Evolutionary conservation across 306 rosid genomes (phyloP).

Genomic region (Cicer bijugum): DNA sequence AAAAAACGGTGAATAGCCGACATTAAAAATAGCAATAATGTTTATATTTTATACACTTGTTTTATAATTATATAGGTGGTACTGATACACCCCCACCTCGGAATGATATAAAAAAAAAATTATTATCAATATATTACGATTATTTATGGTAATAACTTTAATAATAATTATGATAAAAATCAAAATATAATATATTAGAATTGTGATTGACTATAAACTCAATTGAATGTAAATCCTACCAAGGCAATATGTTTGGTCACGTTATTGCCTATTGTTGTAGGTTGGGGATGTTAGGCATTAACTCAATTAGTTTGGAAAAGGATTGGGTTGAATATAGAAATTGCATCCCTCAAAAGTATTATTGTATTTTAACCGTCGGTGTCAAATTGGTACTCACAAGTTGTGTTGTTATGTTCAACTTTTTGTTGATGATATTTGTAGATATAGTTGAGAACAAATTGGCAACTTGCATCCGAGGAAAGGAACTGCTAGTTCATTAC

Average conservation of each 20-base stretch:
- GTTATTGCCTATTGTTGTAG: neutral
- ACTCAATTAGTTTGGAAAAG: neutral
- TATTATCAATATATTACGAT: too few species aligned
- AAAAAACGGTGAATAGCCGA: constrained; percentile 43
- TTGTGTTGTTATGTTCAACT: neutral
- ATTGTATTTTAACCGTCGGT: neutral
- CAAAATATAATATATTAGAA: too few species aligned
- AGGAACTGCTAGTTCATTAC: neutral
- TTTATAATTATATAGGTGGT: too few species aligned
- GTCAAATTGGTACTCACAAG: neutral
- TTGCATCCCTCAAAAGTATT: neutral
- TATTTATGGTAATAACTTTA: too few species aligned
- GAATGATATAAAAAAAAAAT: too few species aligned
- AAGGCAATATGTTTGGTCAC: neutral
- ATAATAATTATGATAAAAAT: too few species aligned
- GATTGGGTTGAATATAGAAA: constrained; percentile 3
- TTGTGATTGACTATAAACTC: too few species aligned
- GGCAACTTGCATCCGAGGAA: constrained; percentile 26
- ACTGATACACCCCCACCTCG: too few species aligned
- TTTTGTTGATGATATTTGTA: neutral
- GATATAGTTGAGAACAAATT: constrained; percentile 3
- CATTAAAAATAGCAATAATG: constrained; percentile 5
- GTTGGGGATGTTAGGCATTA: constrained; percentile 5
- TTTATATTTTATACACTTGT: too few species aligned
- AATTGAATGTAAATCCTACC: too few species aligned